Base-by-base conservation (phyloP, 1,284 basidiomycete species). In the Veloboletus limbatus region DNA sequence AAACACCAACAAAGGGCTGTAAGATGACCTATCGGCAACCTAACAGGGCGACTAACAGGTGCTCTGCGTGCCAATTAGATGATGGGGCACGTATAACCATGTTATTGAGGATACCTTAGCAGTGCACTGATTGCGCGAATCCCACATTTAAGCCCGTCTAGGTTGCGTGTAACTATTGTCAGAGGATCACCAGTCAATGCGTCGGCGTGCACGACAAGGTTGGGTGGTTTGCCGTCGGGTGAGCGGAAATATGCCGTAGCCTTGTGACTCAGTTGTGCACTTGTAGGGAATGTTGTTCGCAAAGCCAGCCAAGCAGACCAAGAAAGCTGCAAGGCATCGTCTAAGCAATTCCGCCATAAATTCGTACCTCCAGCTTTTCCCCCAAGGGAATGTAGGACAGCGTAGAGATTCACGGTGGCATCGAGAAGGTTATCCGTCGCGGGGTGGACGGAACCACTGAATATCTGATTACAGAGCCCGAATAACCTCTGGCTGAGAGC, bases 311-410 rank as follows among this genome's bases (percentile, higher is more conserved):
- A 77, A 8, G 84, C 75, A 45, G 67, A 70, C 79, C 79, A 85
- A 14, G 76, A 78, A 56, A 83, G 80, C 1, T 67, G 66, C 33
- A 90, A 51, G 0, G 81, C 79, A 34, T 85, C 83, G 37, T 89
- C 84, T 20, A 89, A 48, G 11, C 78, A 77, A 59, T 85, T 88
- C 51, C 82, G 75, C 88, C 88, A 91, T 10, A 83, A 56, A 40
- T 68, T 76, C 5, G 77, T 71, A n/a, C 81, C 79, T 16, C 82
- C 85, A 6, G 86, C 81, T 66, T 88, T 91, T 3, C 88, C 88
- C 16, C 86, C 87, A 1, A 84, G 82, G 25, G 77, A 66, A 63
- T 82, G 83, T 6, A 91, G 69, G 13, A 72, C 67, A 3, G 80
- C 67, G 49, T 84, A 84, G 21, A 91, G 69, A 18, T 66, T 59